Base-by-base conservation (phyloP, 441 rosid genomes). In the Adansonia grandidieri region DNA sequence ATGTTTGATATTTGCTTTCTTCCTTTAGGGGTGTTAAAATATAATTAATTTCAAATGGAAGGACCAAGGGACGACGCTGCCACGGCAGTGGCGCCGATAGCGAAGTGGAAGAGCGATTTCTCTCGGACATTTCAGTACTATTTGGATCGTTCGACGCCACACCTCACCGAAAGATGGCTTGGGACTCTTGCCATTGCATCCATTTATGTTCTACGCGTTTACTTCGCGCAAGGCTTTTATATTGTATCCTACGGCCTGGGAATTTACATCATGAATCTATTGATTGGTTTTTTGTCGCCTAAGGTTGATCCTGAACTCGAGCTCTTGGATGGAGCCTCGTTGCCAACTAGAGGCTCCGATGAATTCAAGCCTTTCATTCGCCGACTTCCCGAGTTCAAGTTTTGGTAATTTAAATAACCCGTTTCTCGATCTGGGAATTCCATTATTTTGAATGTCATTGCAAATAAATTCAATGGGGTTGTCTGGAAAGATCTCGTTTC, bases 291-390 rank as follows among this genome's bases (percentile, higher is more conserved):
- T 45, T 77, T 85, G 45, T 85, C 87, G 32, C 87, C 87, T 0
- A 78, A 82, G 79, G 77, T 78, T 73, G 87, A 85, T 80, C 87
- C 85, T 0, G 83, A 85, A 75, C 71, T 85, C 24, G 84, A 85
- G 69, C 78, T 76, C 9, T 76, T 81, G 79, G 87, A 85, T 62
- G 87, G 84, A 28, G 79, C 85, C 22, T 66, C 83, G 2, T 77
- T 85, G 76, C 87, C 85, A 4, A 80, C 87, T 58, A 80, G 77
- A 73, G 85, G 79, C n/a, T 85, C 87, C 0, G 83, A 85, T 75
- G 87, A 85, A 76, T 85, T 82, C 73, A 82, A 54, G 63, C 85
- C 87, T 11, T 84, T 51, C 32, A 71, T 76, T 11, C 72, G 72
- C 28, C 70, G 85, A 15, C 85, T 84, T 28, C 85, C 85, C 0